Evolutionary conservation across 306 rosid genomes (phyloP), one percentile per base, ranked within the genome.

Genomic region (Cucurbita pepo): DNA sequence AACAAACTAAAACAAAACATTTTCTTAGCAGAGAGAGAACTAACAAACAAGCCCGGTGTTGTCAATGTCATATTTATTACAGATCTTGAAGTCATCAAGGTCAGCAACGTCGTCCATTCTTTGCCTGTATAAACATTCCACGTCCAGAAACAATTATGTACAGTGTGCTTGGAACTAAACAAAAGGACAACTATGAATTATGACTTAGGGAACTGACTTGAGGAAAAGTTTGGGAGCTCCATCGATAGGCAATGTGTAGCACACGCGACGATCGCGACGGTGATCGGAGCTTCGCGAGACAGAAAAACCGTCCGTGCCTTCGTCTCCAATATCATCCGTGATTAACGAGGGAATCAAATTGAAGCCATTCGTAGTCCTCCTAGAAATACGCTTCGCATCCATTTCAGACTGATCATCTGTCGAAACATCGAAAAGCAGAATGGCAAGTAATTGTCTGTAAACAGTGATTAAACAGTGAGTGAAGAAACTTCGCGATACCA

Each of bases 41-140:
- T 77, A 84, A 93, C 96, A 90, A 52, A 93, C 94, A 80, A 93
- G 89, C 73, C 97, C 96, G 25, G 98, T 93, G 75, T 93, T 90
- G 81, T 93, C 97, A 81, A 93, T 85, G 80, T 90, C 86, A 81
- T 87, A 85, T 78, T 71, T 70, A 86, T 86, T 90, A 70, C 95
- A 88, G 78, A 85, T 86, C 83, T 90, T 87, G 77, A 93, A 89
- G 84, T 93, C 98, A 76, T 77, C 30, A 48, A 90, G 90, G 69
- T 81, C 80, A 69, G 96, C 84, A 58, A 57, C 74, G 65, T 79
- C 77, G 75, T 82, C 88, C 78, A 81, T 81, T 81, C 97, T 86
- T 82, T 90, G 96, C 52, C 98, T 93, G 87, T 83, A 80, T 37
- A 53, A 77, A 54, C 77, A 77, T 54, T 44, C 74, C 77, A 59